phyloP scores from a whole-genome alignment of 2,329 filamentous ascomycete genomes.

The Atkinsonella hypoxylon region DNA sequence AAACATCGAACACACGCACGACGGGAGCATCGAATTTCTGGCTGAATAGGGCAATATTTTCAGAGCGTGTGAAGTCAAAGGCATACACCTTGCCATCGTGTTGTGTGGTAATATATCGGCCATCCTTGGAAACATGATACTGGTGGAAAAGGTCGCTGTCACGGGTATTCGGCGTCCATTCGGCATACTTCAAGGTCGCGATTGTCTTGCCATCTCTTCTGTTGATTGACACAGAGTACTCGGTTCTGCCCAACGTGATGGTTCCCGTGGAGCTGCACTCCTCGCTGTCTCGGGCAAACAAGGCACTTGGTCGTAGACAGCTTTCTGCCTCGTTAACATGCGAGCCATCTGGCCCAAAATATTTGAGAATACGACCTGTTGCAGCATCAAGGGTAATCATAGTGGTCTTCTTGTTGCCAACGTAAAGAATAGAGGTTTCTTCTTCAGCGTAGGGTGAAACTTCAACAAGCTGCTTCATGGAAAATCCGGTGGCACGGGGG shows the following conservation, averaged over 20 bases:
- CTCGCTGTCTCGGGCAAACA: constrained; percentile 53
- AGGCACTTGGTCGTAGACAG: constrained; percentile 57
- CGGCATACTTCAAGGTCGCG: constrained; percentile 82
- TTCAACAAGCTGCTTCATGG: constrained; percentile 81
- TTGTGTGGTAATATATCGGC: constrained; percentile 77
- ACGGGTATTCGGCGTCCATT: constrained; percentile 88
- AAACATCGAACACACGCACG: constrained; percentile 79
- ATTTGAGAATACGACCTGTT: constrained; percentile 70
- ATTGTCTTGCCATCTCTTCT: constrained; percentile 62
- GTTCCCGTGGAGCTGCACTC: constrained; percentile 74
- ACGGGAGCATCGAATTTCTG: constrained; percentile 66
- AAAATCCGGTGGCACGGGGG: constrained; percentile 55
- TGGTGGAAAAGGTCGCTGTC: constrained; percentile 80
- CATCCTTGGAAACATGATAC: constrained; percentile 69
- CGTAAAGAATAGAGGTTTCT: constrained; percentile 67
- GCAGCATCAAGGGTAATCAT: constrained; percentile 82
- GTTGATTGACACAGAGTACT: constrained; percentile 82
- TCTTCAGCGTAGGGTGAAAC: constrained; percentile 66
- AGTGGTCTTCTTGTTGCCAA: constrained; percentile 79
- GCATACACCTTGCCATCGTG: constrained; percentile 78
- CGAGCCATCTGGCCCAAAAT: constrained; percentile 64
- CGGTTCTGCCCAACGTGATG: constrained; percentile 71
- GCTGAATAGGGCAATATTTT: constrained; percentile 47
- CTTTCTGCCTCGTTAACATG: constrained; percentile 60
- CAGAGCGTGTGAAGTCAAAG: constrained; percentile 52